Evolutionary conservation across 2,329 filamentous ascomycete genomes (phyloP).

Genomic region (Penicillium sp.): DNA sequence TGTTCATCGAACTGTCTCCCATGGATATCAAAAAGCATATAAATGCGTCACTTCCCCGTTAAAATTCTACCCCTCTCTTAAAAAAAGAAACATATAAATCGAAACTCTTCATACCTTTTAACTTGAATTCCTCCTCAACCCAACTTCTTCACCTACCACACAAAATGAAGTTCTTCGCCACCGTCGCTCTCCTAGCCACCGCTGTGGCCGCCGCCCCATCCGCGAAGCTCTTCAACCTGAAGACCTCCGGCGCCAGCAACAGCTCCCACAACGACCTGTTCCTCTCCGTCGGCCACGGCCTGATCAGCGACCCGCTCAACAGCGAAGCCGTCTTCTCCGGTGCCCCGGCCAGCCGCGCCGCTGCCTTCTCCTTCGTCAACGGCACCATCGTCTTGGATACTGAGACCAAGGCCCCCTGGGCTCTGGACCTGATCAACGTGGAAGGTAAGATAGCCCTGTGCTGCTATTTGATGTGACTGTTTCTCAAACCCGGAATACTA

Average conservation of each 20-base stretch:
- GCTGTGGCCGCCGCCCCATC: constrained; percentile 29
- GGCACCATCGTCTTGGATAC: constrained; percentile 15
- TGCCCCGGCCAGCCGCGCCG: constrained; percentile 5
- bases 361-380: constrained; percentile 16
- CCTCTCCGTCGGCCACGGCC: constrained; percentile 9
- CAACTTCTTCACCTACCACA: background rate
- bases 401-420: constrained; percentile 11
- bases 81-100: background rate
- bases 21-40: background rate
- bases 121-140: background rate
- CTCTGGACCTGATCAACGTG: constrained; percentile 15
- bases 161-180: constrained; percentile 32
- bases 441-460: background rate
- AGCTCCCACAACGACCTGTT: constrained; percentile 19
- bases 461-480: background rate
- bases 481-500: background rate
- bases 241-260: constrained; percentile 21
- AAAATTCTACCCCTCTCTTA: background rate
- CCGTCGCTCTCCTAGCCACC: constrained; percentile 31
- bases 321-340: constrained; percentile 18
- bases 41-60: constrained; percentile 8
- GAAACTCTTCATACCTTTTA: background rate
- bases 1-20: background rate
- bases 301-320: constrained; percentile 17
- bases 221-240: constrained; percentile 15